Evolutionary conservation across 176 grass and related monocot genomes (phyloP).

Genomic region (Bonia amplexicaulis): DNA sequence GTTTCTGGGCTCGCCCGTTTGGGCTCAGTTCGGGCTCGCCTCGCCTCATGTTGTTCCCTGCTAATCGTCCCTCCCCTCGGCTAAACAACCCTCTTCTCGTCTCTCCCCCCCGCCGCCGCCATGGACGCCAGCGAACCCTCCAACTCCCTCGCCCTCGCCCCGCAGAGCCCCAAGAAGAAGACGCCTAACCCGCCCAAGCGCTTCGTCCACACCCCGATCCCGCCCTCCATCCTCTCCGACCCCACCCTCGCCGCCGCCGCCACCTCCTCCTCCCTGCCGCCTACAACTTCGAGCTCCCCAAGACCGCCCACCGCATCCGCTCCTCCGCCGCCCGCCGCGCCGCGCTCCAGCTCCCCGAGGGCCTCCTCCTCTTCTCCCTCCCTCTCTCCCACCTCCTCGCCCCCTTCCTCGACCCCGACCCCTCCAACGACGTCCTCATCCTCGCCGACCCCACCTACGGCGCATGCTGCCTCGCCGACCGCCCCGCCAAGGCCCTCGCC

Average conservation of each 20-base stretch:
- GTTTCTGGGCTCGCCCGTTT: no score
- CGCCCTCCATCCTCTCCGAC: slow-evolving; percentile 65
- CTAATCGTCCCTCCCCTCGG: no score
- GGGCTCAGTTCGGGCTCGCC: no score
- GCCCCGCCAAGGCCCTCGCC: slow-evolving; percentile 53
- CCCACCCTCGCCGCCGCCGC: slow-evolving; percentile 64
- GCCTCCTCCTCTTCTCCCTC: slow-evolving; percentile 91
- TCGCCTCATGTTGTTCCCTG: no score
- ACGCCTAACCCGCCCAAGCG: slow-evolving; percentile 47
- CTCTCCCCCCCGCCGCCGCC: slow-evolving; percentile 5
- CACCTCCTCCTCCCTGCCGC: slow-evolving; percentile 60
- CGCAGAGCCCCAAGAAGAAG: slow-evolving; percentile 26
- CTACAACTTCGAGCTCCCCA: slow-evolving; percentile 88
- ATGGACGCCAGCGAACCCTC: slow-evolving; percentile 52
- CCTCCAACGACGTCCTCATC: slow-evolving; percentile 65
- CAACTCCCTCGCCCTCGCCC: slow-evolving; percentile 21
- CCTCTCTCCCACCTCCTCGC: slow-evolving; percentile 74
- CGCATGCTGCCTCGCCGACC: slow-evolving; percentile 80
- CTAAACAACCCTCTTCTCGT: slow-evolving; percentile 24
- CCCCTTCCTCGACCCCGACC: slow-evolving; percentile 43
- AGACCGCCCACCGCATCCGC: slow-evolving; percentile 80
- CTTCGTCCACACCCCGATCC: slow-evolving; percentile 80
- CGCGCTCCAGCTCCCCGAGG: slow-evolving; percentile 82
- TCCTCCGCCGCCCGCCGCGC: slow-evolving; percentile 52
- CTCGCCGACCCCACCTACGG: slow-evolving; percentile 91